These are phyloP conservation scores for Beauveria brongniartii DNA, from an alignment of 2,329 filamentous ascomycete genomes.

Conservation along the genomic window DNA sequence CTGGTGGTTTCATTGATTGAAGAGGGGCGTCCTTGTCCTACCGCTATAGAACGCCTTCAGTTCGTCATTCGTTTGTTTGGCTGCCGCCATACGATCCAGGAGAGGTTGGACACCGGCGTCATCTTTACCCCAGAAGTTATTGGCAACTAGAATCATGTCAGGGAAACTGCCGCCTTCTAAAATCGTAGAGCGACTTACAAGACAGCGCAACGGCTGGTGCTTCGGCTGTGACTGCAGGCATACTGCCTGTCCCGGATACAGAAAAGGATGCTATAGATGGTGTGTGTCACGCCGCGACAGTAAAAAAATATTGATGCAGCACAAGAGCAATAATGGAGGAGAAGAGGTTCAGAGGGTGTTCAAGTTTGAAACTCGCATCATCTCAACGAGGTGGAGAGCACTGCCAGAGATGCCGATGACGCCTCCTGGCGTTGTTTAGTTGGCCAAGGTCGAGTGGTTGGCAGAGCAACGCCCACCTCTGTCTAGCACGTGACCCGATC, in stretches of 20 bases:
- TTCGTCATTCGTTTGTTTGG: constrained; percentile 92
- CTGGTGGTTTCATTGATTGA: no score
- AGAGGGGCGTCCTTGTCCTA: constrained; percentile 29
- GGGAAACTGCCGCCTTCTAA: background rate
- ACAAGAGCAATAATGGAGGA: background rate
- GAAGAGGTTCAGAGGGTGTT: background rate
- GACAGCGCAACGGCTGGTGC: constrained; percentile 59
- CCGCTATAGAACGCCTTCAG: constrained; percentile 82
- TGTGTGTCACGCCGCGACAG: background rate
- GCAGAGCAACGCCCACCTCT: background rate
- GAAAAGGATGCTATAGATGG: background rate
- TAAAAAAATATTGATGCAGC: background rate
- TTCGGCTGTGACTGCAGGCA: constrained; percentile 55
- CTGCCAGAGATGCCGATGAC: background rate
- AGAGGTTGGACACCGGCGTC: constrained; percentile 90
- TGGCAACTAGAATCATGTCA: constrained; percentile 59
- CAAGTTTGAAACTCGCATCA: background rate
- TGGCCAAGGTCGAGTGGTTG: background rate
- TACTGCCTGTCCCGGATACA: constrained; percentile 22
- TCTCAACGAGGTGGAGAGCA: background rate
- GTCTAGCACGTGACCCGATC: constrained; percentile 6
- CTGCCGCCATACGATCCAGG: constrained; percentile 87
- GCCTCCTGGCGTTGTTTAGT: constrained; percentile 11
- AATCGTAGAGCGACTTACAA: constrained; percentile 33
- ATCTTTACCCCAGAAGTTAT: constrained; percentile 99